These are phyloP conservation scores for Posidonia oceanica DNA, from an alignment of 116 monocot species.

Conservation along the genomic window DNA sequence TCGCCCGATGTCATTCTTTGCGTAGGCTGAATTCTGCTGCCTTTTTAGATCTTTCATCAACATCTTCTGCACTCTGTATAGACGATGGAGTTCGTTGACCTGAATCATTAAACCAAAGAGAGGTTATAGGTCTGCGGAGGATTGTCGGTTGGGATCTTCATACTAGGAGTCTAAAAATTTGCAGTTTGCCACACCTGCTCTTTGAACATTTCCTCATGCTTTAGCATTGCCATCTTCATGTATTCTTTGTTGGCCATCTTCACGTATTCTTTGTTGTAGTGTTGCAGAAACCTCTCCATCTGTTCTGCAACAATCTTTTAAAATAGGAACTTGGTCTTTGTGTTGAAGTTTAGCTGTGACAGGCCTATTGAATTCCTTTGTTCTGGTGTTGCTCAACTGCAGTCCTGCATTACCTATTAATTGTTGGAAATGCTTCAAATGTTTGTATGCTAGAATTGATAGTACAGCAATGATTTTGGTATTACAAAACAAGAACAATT, in stretches of 20 bases:
- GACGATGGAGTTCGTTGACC: conserved; percentile 85
- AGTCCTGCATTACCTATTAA: no score
- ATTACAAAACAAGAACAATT: no score
- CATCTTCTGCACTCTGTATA: conserved; percentile 71
- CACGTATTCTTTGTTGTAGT: conserved; percentile 37
- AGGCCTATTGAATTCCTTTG: no score
- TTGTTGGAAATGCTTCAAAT: no score
- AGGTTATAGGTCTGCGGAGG: background rate
- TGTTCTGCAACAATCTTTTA: background rate
- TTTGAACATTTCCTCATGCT: conserved; percentile 61
- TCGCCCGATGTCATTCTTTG: background rate
- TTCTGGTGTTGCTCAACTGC: no score
- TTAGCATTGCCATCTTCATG: conserved; percentile 58
- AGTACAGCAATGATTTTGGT: no score
- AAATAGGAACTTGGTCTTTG: background rate
- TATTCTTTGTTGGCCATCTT: conserved; percentile 46
- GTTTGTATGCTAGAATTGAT: no score
- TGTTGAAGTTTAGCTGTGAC: background rate
- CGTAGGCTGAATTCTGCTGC: conserved; percentile 20
- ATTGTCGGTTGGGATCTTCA: background rate
- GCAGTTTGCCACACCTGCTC: conserved; percentile 23
- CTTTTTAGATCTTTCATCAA: conserved; percentile 56
- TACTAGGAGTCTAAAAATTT: background rate
- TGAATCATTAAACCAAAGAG: conserved; percentile 7
- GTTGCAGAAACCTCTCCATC: conserved; percentile 5